Base-by-base conservation (phyloP, 163 green algal species). In the Chlamydomonas reinhardtii region DNA sequence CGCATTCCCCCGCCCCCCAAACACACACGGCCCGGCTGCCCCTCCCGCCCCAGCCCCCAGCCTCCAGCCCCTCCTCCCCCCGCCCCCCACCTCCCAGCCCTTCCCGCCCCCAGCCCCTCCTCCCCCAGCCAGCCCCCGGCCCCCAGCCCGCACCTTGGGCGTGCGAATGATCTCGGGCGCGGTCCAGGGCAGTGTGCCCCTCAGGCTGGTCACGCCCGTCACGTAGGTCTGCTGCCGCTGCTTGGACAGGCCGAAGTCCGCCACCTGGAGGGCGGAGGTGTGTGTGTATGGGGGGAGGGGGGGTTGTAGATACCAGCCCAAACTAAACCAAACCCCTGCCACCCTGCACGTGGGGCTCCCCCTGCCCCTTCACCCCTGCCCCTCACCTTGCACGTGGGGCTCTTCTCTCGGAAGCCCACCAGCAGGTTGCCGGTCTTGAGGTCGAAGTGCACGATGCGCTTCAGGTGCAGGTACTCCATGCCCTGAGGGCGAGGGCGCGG, bases 401-500 rank as follows among this genome's bases (percentile, higher is more conserved):
- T 90, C 56, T 92, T 89, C 86, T 97, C 95, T 2, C 93, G 84
- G 86, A 95, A 95, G 73, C 94, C 93, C 87, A 97, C 89, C 86
- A 97, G 91, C 82, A 93, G 85, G 82, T 97, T 96, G 74, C 83
- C 94, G 6, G 82, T 91, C 86, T 97, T 97, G 22, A 97, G 83
- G 88, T 97, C 95, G 85, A 97, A 97, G 82, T 97, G 95, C 20
- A 86, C 80, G 74, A 97, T 96, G 71, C 56, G 52, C 92, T 96
- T 97, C 22, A 73, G 37, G 87, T 97, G 95, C 73, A 97, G 87
- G 86, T 97, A 97, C 89, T 95, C 95, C 94, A 97, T 96, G 61
- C 94, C 95, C 93, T 96, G 90, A 12, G 65, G 39, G 39, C 48
- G 48, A 14, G 48, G 17, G 48, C 12, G 48, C 2, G 11, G 32